Evolutionary conservation across 306 rosid genomes (phyloP).

Genomic region (Dryas octopetala): DNA sequence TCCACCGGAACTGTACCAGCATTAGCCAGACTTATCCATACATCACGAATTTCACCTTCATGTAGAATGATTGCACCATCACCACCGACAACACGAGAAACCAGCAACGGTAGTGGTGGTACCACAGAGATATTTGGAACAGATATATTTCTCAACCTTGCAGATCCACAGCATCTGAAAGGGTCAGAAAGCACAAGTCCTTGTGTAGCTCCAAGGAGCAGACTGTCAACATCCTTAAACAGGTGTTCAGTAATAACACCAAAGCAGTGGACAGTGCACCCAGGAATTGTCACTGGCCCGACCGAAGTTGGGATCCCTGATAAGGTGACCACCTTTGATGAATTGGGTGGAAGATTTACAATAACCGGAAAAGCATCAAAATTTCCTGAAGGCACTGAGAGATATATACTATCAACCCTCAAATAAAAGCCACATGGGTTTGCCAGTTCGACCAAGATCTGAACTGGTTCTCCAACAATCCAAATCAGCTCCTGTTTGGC

Average conservation of each 20-base stretch:
- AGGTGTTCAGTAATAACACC: conserved; percentile 97
- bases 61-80: conserved; percentile 88
- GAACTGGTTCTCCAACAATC: conserved; percentile 93
- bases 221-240: conserved; percentile 94
- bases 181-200: conserved; percentile 99
- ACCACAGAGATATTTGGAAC: conserved; percentile 85
- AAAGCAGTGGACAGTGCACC: conserved; percentile 92
- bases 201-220: conserved; percentile 91
- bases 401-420: conserved; percentile 93
- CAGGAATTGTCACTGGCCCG: conserved; percentile 81
- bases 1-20: conserved; percentile 95
- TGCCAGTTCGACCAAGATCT: conserved; percentile 91
- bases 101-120: conserved; percentile 74
- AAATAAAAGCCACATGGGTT: conserved; percentile 96
- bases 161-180: conserved; percentile 93
- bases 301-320: conserved; percentile 91
- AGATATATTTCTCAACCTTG: conserved; percentile 67
- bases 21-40: conserved; percentile 87
- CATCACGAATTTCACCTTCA: conserved; percentile 94
- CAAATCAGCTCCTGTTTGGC: conserved; percentile 82
- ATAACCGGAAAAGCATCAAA: conserved; percentile 90
- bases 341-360: conserved; percentile 82
- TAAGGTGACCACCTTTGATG: conserved; percentile 84
- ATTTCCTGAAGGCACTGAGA: conserved; percentile 86
- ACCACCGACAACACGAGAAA: conserved; percentile 83